A percentile compares a stretch with the other conserved stretches of the same genome.
These are phyloP conservation scores for Tetrapisispora phaffii DNA, from an alignment of 805 yeast genomes.

Conservation along the genomic window DNA sequence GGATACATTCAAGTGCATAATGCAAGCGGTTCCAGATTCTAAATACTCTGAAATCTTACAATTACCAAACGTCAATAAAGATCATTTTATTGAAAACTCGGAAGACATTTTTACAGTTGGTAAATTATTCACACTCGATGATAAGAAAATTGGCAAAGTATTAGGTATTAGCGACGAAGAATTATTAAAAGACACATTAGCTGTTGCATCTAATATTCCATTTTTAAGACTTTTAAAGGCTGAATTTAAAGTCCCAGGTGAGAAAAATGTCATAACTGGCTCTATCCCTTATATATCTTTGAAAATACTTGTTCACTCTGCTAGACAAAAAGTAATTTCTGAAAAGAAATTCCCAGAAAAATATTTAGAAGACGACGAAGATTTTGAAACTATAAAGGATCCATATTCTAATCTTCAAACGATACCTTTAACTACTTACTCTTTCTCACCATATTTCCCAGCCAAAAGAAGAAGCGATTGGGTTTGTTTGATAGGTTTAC, in stretches of 20 bases:
- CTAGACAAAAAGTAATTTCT: conserved; percentile 49
- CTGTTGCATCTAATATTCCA: conserved; percentile 59
- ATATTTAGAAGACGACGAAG: conserved; percentile 42
- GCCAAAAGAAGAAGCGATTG: conserved; percentile 40
- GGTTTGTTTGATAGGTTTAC: conserved; percentile 60
- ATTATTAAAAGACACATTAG: conserved; percentile 40
- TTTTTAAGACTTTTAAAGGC: conserved; percentile 56
- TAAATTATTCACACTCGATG: conserved; percentile 52
- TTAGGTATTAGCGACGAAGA: conserved; percentile 43
- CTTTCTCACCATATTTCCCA: conserved; percentile 74
- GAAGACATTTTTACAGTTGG: conserved; percentile 49
- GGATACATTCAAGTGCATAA: conserved; percentile 58
- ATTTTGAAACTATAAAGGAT: conserved; percentile 56
- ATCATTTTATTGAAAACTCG: conserved; percentile 29
- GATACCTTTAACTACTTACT: conserved; percentile 62
- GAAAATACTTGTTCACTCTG: conserved; percentile 67
- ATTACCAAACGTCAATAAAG: conserved; percentile 59
- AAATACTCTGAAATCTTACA: conserved; percentile 62
- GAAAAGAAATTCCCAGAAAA: conserved; percentile 29
- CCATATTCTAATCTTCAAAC: conserved; percentile 56
- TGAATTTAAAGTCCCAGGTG: conserved; percentile 82
- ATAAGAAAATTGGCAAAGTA: conserved; percentile 43
- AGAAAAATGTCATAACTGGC: conserved; percentile 54
- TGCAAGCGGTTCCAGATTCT: conserved; percentile 61
- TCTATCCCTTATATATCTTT: conserved; percentile 67